Conservation (phyloP, 2,329 filamentous ascomycete species). For the Aspergillaceae sp. region DNA sequence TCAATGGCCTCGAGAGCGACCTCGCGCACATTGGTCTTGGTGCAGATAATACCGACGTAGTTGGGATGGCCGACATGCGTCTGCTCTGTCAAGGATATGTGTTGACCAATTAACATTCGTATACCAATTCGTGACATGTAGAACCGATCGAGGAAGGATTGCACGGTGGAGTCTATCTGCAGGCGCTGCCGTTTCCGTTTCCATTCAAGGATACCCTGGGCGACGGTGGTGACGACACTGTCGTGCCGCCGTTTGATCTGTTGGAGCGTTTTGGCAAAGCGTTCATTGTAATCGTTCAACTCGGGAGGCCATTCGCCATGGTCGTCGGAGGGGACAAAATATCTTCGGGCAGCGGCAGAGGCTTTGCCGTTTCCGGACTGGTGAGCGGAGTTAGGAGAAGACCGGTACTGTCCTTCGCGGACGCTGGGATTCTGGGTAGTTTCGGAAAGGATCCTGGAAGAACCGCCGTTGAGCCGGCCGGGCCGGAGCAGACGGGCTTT, state of each 20-base stretch:
- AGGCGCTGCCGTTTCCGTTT: slow-evolving; percentile 93
- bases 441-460: slow-evolving; percentile 63
- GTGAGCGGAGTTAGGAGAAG: slow-evolving; percentile 30
- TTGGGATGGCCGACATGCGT: slow-evolving; percentile 79
- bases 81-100: slow-evolving; percentile 94
- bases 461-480: slow-evolving; percentile 45
- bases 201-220: slow-evolving; percentile 95
- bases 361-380: slow-evolving; percentile 44
- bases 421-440: slow-evolving; percentile 87
- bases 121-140: slow-evolving; percentile 99
- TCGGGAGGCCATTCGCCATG: slow-evolving; percentile 85
- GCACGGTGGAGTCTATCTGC: slow-evolving; percentile 96
- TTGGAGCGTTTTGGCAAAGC: slow-evolving; percentile 79
- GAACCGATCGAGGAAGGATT: slow-evolving; percentile 95
- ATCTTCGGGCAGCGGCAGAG: slow-evolving; percentile 52
- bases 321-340: slow-evolving; percentile 89
- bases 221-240: slow-evolving; percentile 94
- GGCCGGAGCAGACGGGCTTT: slow-evolving; percentile 62
- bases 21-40: slow-evolving; percentile 92
- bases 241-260: slow-evolving; percentile 95
- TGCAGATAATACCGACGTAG: slow-evolving; percentile 98
- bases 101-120: slow-evolving; percentile 96
- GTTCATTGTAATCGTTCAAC: slow-evolving; percentile 85
- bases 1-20: slow-evolving; percentile 95
- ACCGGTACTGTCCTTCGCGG: slow-evolving; percentile 68